Evolutionary conservation across 1,284 basidiomycete genomes (phyloP), one percentile per base, ranked within the genome.

Genomic region (Leccinum pachyderme): DNA sequence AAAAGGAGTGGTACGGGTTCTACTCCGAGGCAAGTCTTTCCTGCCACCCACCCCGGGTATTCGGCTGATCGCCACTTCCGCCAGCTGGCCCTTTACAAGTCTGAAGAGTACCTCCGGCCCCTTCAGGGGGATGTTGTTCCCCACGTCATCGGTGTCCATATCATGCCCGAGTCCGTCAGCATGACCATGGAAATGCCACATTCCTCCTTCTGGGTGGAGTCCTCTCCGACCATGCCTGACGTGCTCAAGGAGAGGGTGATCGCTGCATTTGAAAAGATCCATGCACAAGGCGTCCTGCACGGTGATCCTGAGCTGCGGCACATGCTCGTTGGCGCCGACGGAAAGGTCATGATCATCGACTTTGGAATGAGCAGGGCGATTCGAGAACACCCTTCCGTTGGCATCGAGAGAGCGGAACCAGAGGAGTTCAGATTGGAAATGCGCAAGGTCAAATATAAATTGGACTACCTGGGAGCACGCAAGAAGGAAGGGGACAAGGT

Each of bases 251-350:
- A 75, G 52, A 72, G 72, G 47, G 76, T 79, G 54, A 67, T 85
- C 13, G 71, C 72, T 6, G 80, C 81, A 7, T 80, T 78, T 57
- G 67, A 75, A 52, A 72, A 73, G 56, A 68, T 85, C 7, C 82
- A 84, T 60, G 70, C 70, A 2, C 70, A 65, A 24, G 81, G 81
- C 4, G 74, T 84, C 31, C 68, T 78, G 24, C 82, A 84, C 50
- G 77, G 79, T 24, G 76, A 77, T 57, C 71, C 79, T 2, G 75
- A 79, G 51, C 73, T 81, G 39, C 73, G 77, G 5, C 78, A 83
- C 54, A 80, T 87, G 63, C 74, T 86, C 56, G 78, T 87, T 45
- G 77, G 78, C 3, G 81, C 73, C 3, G 81, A 85, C 60, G 78
- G 75, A 43, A 73, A 73, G 31, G 77, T 87, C 33, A 81, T 75